Base-by-base conservation (phyloP, 306 rosid species). In the Medicago truncatula region DNA sequence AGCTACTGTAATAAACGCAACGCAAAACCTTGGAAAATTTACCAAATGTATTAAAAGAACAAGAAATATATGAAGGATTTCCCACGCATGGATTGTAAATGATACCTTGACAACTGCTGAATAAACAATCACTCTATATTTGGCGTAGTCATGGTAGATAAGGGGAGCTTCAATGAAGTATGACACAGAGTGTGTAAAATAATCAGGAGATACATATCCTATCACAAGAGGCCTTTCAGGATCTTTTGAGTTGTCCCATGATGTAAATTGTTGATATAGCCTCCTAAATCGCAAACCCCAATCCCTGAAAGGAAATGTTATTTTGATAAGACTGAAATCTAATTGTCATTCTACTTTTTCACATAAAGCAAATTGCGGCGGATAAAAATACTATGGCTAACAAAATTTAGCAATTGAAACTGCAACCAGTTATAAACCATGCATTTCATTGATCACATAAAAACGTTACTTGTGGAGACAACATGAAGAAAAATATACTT, bases 101-200 rank as follows among this genome's bases (percentile, higher is more conserved):
- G n/a, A 83, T 95, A 95, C 99, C 99, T 95, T 95, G 82, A 95
- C 99, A 81, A 95, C 99, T 72, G 99, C 99, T 10, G 99, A 95
- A 84, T 95, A 95, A 75, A 95, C 88, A 52, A 95, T 86, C 76
- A 92, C 97, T 84, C 90, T 90, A 89, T 82, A 95, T 16, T 86
- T 87, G 74, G 83, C 75, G 73, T 86, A 85, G 81, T 95, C 88
- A 71, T 95, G 97, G 78, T 90, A 84, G 75, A 85, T 82, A 75
- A 95, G 92, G 18, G 98, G 99, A 71, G 97, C 97, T 87, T 95
- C 99, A 40, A 95, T 80, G 60, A 95, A 95, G 76, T 95, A 95
- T 63, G 99, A 95, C 76, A 95, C 99, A 9, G 99, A 95, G 78
- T 95, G 99, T 36, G 99, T 95, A 81, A 95, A 95, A 88, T 92